Evolutionary conservation across 2,329 filamentous ascomycete species (phyloP), one percentile per base, ranked within the genome.

Genomic region (Ceratocystis ficicola): DNA sequence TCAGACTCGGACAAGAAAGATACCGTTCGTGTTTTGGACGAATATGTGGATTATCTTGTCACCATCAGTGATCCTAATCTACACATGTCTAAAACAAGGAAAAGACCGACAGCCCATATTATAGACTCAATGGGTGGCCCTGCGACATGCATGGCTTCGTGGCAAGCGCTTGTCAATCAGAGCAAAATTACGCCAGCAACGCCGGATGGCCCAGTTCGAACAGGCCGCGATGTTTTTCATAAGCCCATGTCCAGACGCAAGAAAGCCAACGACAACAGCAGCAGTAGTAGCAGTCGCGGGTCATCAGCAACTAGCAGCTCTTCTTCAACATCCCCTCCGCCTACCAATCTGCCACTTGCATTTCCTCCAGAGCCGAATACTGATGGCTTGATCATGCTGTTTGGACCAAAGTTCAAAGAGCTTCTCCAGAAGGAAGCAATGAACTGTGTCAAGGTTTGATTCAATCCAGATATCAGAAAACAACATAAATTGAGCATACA

Each of bases 231-330:
- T 48, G 66, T 68, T 5, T 68, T 64, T 46, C 63, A 63, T 10
- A 68, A 68, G 61, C 63, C 66, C 10, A 68, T 68, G 66, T 68
- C 66, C 41, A 46, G 66, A 52, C 64, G 64, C 55, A 64, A 62
- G 50, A 41, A 52, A 20, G 55, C 48, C 48, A 30, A 44, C 5
- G 66, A 60, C 25, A 55, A 41, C 36, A 41, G 36, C 36, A 41
- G 36, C 12, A 41, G 25, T 3, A 61, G 28, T 22, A 32, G 20
- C 8, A 44, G 36, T 25, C 22, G 44, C 8, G 44, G 25, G n/a
- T 50, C 44, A 6, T 66, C 66, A 7, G 41, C 25, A 12, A 44
- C 46, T n/a, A 59, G 44, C 60, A 55, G 44, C 8, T 28, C 28
- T n/a, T 36, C 50, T n/a, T 20, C 60, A 15, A 44, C 28, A n/a